A percentile compares a stretch with the other conserved stretches of the same genome.
Conservation (phyloP, 2,329 filamentous ascomycete genomes). For the Lachnellula arida region DNA sequence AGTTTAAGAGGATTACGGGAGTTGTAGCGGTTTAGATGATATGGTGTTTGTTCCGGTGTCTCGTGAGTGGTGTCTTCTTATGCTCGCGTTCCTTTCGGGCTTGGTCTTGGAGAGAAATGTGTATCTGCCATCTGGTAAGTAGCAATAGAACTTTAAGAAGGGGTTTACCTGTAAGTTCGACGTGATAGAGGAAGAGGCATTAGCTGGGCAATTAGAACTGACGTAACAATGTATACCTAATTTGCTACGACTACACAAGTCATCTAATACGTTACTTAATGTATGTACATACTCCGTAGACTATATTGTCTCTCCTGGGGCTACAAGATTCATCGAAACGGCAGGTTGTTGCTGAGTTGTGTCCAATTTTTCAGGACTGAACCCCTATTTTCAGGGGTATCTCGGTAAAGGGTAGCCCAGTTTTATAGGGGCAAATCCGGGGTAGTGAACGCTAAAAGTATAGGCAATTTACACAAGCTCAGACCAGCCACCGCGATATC, state of each 20-base stretch:
- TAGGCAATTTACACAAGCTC: not conserved
- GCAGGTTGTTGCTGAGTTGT: not conserved
- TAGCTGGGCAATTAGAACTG: not conserved
- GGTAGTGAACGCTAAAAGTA: not conserved
- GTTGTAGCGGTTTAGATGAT: not conserved
- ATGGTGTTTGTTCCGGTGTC: too few species aligned
- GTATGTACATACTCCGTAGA: not conserved
- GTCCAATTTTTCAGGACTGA: not conserved
- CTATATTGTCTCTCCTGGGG: not conserved
- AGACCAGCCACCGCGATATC: not conserved
- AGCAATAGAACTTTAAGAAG: too few species aligned
- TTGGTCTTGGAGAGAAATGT: too few species aligned
- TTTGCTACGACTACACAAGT: not conserved
- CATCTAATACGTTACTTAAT: not conserved
- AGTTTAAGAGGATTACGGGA: slow-evolving; percentile 25
- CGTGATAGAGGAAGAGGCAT: too few species aligned
- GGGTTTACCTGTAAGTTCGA: too few species aligned
- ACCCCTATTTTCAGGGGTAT: not conserved
- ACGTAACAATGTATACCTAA: not conserved
- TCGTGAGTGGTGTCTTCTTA: too few species aligned
- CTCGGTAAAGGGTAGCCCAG: not conserved
- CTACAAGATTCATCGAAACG: not conserved
- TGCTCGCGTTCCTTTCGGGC: too few species aligned
- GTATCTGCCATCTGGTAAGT: too few species aligned
- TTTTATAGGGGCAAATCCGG: not conserved